These are phyloP conservation scores for Eimeria mitis DNA, from an alignment of 169 alveolate genomes.

Conservation along the genomic window DNA sequence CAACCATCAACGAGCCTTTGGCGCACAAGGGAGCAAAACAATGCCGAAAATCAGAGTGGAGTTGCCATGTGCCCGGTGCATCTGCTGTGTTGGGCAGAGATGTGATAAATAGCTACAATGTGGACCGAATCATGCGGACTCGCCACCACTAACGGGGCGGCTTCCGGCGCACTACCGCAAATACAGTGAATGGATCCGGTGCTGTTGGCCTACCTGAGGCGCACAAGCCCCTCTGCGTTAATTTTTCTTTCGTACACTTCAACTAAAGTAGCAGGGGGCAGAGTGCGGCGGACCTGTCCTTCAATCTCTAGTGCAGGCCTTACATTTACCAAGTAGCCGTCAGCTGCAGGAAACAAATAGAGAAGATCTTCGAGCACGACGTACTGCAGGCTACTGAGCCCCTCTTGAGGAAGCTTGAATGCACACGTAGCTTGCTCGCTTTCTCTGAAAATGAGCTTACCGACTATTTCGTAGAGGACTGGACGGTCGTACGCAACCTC, in stretches of 20 bases:
- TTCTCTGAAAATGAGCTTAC: conserved; percentile 7
- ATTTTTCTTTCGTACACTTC: conserved; percentile 79
- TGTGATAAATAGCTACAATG: background rate
- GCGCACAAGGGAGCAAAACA: background rate
- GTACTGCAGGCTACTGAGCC: background rate
- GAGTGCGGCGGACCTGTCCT: conserved; percentile 79
- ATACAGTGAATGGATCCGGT: background rate
- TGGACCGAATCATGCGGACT: background rate
- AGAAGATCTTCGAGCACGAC: background rate
- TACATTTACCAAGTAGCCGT: conserved; percentile 74
- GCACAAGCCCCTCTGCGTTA: conserved; percentile 78
- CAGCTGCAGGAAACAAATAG: conserved; percentile 35
- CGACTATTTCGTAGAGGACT: conserved; percentile 64
- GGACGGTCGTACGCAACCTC: conserved; percentile 49
- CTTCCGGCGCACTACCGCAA: background rate
- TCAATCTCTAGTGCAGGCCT: conserved; percentile 77
- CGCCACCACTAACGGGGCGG: background rate
- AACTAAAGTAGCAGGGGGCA: conserved; percentile 79
- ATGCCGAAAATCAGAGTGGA: background rate
- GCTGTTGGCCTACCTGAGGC: conserved; percentile 68
- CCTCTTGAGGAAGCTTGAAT: background rate
- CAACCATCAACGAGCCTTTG: conserved; percentile 73
- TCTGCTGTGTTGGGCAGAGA: background rate
- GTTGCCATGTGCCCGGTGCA: background rate
- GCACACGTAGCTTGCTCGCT: too few relatives aligned